Base-by-base conservation (phyloP, 805 yeast species). In the Barnettozyma wickerhamii region DNA sequence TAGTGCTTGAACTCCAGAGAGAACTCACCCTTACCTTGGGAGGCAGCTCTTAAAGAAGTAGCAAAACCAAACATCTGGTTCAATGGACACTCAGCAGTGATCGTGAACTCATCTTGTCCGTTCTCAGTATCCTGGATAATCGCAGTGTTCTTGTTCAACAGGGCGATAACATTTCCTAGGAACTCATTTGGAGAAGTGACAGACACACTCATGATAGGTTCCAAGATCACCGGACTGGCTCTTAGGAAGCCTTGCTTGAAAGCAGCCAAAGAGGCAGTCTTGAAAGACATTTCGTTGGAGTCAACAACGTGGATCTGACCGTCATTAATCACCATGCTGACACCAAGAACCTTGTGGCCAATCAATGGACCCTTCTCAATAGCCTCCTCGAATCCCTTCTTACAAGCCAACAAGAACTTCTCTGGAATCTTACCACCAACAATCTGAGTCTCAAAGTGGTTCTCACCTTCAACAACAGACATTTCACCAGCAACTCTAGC, bases 21-120 rank as follows among this genome's bases (percentile, higher is more conserved):
- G 65, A 93, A 93, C 68, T 95, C 98, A 58, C 99, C 99, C 64
- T 93, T 93, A 68, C 99, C 99, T 68, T 93, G 99, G 13, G 99
- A 91, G 45, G 86, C 80, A 17, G 99, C 98, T 73, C 99, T 84
- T 60, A 93, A 74, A 19, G 87, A 79, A 7, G 98, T 86, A 7
- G 98, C 96, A 60, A 93, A 87, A 29, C 99, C 99, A 64, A 93
- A 93, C 88, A 93, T 79, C 47, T 86, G 78, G 71, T 90, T 90
- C 67, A 93, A 78, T n/a, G 98, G 84, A 70, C 98, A 91, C 64
- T 93, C 98, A 24, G 97, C 95, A 42, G 79, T 77, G 47, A 93
- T 79, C 10, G 95, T 85, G 67, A 93, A 91, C 63, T 93, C 99
- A 53, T 93, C 99, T 43, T 84, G 80, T 21, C 89, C 91, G 60